Percentiles rank a stretch among this genome's conserved stretches.
Conservation (phyloP, 306 rosid species). For the Sicyos edulis region DNA sequence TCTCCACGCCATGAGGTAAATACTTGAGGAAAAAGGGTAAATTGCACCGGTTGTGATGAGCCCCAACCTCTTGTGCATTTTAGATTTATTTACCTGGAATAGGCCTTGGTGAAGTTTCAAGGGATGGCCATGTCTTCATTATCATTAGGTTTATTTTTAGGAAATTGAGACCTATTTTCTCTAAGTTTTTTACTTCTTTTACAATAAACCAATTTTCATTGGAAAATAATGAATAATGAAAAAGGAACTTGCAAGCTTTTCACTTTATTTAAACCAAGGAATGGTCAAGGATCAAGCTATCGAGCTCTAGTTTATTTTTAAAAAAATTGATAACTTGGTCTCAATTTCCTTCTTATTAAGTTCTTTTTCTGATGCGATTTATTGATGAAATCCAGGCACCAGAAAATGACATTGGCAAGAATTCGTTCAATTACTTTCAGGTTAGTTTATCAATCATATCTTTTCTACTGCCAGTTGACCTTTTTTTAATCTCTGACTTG, state of each 20-base stretch:
- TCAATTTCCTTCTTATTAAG: not conserved
- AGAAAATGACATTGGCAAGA: slow-evolving; percentile 93
- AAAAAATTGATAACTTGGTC: not conserved
- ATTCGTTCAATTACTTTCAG: slow-evolving; percentile 85
- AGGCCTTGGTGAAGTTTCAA: not conserved
- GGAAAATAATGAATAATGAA: too few relatives aligned
- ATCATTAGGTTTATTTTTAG: not conserved
- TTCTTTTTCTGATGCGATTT: not conserved
- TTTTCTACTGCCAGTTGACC: not conserved
- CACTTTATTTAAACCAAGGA: too few relatives aligned
- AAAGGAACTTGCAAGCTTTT: too few relatives aligned
- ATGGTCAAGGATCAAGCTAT: too few relatives aligned
- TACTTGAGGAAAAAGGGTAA: too few relatives aligned
- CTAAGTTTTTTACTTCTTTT: too few relatives aligned
- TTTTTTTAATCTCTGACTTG: not conserved
- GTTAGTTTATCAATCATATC: slow-evolving; percentile 34
- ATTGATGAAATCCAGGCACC: slow-evolving; percentile 51
- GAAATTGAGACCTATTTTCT: too few relatives aligned
- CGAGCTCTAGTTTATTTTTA: not conserved
- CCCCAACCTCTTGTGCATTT: too few relatives aligned
- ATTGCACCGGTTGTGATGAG: too few relatives aligned
- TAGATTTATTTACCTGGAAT: not conserved
- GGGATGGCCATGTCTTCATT: not conserved
- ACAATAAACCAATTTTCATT: too few relatives aligned
- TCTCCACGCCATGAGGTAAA: too few relatives aligned